A percentile compares a stretch with the other conserved stretches of the same genome.
Conservation (phyloP, 148 eudicot species). For the Chenopodium album region DNA sequence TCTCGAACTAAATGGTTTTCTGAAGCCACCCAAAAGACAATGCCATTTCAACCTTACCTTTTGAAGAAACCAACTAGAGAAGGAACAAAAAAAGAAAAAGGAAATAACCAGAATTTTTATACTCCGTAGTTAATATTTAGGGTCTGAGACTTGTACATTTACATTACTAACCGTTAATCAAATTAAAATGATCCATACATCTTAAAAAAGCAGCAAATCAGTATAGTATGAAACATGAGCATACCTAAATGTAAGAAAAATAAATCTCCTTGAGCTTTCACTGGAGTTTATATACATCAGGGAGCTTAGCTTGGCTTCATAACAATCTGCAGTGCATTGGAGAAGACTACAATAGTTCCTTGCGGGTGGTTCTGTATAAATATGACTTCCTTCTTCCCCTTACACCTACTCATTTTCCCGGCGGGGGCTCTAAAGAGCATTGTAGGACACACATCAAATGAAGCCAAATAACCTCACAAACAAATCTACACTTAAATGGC, state of each 20-base stretch:
- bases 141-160: not conserved
- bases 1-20: too few relatives aligned
- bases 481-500: too few relatives aligned
- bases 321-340: conserved; percentile 45
- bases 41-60: not conserved
- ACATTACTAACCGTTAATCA: too few relatives aligned
- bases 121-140: not conserved
- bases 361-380: too few relatives aligned
- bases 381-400: too few relatives aligned
- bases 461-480: too few relatives aligned
- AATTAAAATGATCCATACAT: not conserved
- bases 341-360: too few relatives aligned
- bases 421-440: too few relatives aligned
- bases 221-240: not conserved
- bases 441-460: too few relatives aligned
- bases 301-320: conserved; percentile 47
- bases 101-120: not conserved
- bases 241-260: conserved; percentile 81
- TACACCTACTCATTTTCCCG: too few relatives aligned
- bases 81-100: too few relatives aligned
- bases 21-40: not conserved
- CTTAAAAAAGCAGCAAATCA: not conserved
- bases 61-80: not conserved
- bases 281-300: conserved; percentile 41
- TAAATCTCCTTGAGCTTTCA: conserved; percentile 78